phyloP scores from a whole-genome alignment of 495 filamentous ascomycete genomes.

The Penicillium chermesinum region DNA sequence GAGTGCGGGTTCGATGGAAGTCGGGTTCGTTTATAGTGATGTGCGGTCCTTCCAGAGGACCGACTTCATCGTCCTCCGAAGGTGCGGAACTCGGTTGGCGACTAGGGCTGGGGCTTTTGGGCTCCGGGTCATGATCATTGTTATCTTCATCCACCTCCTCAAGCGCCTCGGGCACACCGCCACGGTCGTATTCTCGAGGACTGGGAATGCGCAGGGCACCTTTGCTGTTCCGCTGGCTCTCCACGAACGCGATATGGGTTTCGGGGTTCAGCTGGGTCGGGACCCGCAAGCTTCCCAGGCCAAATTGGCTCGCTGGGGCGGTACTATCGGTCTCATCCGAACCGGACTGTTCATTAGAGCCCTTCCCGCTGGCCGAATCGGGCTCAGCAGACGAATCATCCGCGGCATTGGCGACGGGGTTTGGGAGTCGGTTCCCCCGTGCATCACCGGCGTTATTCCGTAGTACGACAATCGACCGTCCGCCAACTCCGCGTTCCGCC shows the following conservation, averaged over 20 bases:
- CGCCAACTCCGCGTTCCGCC: constrained; percentile 64
- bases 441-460: constrained; percentile 42
- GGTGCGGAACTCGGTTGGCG: constrained; percentile 16
- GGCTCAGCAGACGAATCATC: constrained; percentile 20
- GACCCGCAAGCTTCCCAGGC: constrained; percentile 37
- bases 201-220: constrained; percentile 77
- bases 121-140: constrained; percentile 4
- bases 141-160: constrained; percentile 32
- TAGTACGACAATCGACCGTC: constrained; percentile 69
- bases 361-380: constrained; percentile 18
- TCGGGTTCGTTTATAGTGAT: constrained; percentile 63
- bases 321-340: constrained; percentile 16
- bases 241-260: constrained; percentile 79
- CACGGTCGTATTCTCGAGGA: constrained; percentile 78
- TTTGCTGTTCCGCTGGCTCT: constrained; percentile 75
- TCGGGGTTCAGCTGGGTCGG: constrained; percentile 55
- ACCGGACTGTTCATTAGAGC: constrained; percentile 13
- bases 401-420: constrained; percentile 5
- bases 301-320: constrained; percentile 13
- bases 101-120: constrained; percentile 10
- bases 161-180: constrained; percentile 61
- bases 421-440: constrained; percentile 17
- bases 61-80: constrained; percentile 20
- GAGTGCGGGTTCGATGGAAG: constrained; percentile 27
- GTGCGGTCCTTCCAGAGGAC: constrained; percentile 42